Conservation (phyloP, 2,329 filamentous ascomycete genomes). For the Xylaria sp. region DNA sequence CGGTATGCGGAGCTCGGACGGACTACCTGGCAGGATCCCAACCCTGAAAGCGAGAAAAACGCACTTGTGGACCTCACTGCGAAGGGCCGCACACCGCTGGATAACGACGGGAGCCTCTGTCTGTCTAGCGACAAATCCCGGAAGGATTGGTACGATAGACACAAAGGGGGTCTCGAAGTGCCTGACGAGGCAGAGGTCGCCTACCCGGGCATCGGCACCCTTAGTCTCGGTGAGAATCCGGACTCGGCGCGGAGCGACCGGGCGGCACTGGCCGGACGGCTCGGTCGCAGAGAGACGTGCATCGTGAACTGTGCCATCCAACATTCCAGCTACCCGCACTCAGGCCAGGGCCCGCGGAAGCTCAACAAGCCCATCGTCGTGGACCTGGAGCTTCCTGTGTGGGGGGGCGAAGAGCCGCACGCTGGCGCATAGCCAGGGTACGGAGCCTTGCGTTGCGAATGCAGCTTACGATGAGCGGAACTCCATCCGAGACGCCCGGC, state of each 20-base stretch:
- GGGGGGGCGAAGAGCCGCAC: slow-evolving; percentile 48
- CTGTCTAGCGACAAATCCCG: neutral
- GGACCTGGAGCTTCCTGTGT: slow-evolving; percentile 77
- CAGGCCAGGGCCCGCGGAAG: slow-evolving; percentile 62
- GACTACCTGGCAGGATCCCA: slow-evolving; percentile 70
- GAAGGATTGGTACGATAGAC: neutral
- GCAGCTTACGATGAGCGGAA: slow-evolving; percentile 19
- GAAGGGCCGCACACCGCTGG: slow-evolving; percentile 55
- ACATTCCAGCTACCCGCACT: slow-evolving; percentile 73
- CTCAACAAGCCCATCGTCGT: slow-evolving; percentile 87
- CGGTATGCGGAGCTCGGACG: slow-evolving; percentile 57
- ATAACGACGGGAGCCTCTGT: slow-evolving; percentile 56
- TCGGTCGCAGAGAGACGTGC: slow-evolving; percentile 73
- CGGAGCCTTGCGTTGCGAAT: neutral
- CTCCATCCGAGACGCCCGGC: neutral
- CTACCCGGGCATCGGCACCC: slow-evolving; percentile 45
- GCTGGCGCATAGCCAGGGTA: neutral
- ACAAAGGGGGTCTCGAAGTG: neutral
- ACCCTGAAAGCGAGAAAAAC: slow-evolving; percentile 64
- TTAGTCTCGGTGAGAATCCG: slow-evolving; percentile 56
- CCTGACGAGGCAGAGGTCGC: slow-evolving; percentile 13
- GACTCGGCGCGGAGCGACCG: slow-evolving; percentile 56
- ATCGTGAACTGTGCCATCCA: slow-evolving; percentile 83
- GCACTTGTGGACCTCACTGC: slow-evolving; percentile 71
- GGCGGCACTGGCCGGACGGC: slow-evolving; percentile 54